Evolutionary conservation across 2,329 filamentous ascomycete species (phyloP).

Genomic region (Cadophora luteo-olivacea): DNA sequence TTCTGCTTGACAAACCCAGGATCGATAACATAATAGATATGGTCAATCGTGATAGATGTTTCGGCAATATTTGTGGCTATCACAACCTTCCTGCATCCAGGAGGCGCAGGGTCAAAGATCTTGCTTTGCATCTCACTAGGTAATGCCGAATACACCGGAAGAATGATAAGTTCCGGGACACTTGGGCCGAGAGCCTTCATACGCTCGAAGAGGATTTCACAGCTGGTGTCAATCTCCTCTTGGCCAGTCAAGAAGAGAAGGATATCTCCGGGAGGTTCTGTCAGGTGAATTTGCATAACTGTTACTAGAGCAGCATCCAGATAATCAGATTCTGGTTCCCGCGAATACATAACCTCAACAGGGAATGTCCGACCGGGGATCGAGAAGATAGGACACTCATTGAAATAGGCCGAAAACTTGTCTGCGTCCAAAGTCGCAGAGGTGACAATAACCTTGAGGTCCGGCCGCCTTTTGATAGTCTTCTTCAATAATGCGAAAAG

Average conservation of each 20-base stretch:
- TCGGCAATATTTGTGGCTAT: constrained; percentile 99
- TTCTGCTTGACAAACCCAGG: constrained; percentile 98
- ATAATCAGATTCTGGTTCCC: constrained; percentile 95
- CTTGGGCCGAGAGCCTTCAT: constrained; percentile 94
- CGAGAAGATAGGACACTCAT: constrained; percentile 93
- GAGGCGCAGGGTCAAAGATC: constrained; percentile 92
- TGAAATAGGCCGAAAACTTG: constrained; percentile 96
- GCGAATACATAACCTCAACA: constrained; percentile 93
- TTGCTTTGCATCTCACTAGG: constrained; percentile 92
- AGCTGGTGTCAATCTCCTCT: constrained; percentile 95
- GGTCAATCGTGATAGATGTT: constrained; percentile 96
- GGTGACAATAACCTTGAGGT: constrained; percentile 94
- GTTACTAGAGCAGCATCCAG: constrained; percentile 93
- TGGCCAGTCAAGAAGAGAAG: constrained; percentile 96
- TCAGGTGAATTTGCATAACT: constrained; percentile 97
- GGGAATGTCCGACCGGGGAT: constrained; percentile 96
- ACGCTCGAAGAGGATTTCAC: constrained; percentile 89
- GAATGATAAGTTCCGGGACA: constrained; percentile 89
- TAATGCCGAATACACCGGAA: constrained; percentile 95
- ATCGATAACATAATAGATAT: constrained; percentile 96
- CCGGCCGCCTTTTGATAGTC: constrained; percentile 81
- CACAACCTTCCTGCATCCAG: constrained; percentile 88
- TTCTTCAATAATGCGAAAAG: constrained; percentile 95
- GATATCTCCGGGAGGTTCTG: constrained; percentile 91
- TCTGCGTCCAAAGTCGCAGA: constrained; percentile 96